Percentiles rank a stretch among this genome's conserved stretches.
These are phyloP conservation scores for Verticillium dahliae DNA, from an alignment of 2,329 filamentous ascomycete species.

Conservation along the genomic window DNA sequence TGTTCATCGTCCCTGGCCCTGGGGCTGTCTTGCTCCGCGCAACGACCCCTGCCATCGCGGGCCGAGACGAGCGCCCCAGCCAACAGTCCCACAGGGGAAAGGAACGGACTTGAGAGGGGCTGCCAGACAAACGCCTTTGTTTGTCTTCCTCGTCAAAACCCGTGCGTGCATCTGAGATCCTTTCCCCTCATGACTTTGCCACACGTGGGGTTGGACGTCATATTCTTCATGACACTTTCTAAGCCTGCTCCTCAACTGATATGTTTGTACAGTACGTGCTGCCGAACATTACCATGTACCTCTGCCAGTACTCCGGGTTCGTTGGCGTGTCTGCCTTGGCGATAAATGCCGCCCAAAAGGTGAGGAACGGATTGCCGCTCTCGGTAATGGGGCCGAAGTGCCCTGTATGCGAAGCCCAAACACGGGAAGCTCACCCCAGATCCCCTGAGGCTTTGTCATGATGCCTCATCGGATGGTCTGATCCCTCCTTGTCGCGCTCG, in stretches of 20 bases:
- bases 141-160: too few relatives aligned
- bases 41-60: not conserved
- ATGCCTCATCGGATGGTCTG: not conserved
- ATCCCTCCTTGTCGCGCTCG: not conserved
- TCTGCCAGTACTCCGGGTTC: not conserved
- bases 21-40: not conserved
- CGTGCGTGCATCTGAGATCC: too few relatives aligned
- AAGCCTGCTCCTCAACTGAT: too few relatives aligned
- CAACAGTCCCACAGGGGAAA: not conserved
- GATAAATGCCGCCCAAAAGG: not conserved
- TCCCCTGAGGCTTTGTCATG: not conserved
- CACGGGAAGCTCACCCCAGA: not conserved
- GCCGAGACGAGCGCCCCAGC: not conserved
- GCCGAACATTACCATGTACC: not conserved
- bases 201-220: too few relatives aligned
- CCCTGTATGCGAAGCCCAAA: not conserved
- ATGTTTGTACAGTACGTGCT: too few relatives aligned
- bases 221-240: too few relatives aligned
- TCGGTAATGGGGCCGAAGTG: not conserved
- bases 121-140: too few relatives aligned
- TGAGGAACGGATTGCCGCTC: not conserved
- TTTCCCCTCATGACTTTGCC: too few relatives aligned
- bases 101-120: not conserved
- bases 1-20: not conserved
- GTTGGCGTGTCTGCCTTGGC: not conserved